Base-by-base conservation (phyloP, 495 filamentous ascomycete genomes). In the Geoglossum glabrum region DNA sequence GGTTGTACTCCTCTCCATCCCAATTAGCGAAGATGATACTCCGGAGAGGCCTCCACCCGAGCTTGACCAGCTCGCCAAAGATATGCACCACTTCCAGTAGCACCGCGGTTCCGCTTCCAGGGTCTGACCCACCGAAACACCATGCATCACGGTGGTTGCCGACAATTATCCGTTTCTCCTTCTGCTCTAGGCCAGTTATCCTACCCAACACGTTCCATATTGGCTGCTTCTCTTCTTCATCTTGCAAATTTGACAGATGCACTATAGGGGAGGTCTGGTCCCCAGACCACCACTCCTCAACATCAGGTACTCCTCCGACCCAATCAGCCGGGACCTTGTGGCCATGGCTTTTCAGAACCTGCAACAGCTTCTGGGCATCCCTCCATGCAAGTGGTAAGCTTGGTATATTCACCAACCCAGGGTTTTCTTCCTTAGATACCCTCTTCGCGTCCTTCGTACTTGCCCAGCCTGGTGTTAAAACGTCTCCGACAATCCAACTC, bases 71-170 rank as follows among this genome's bases (percentile, higher is more conserved):
- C 58, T 86, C 79, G 25, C 87, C 85, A 65, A 97, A 84, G 59
- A 94, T 80, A 38, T 83, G 79, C 10, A 87, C 77, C 47, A 97
- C 75, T 68, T 98, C 93, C 19, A 96, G 69, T 73, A 96, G 83
- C 27, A 95, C 77, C 13, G 92, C 93, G 0, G 90, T 95, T 15
- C 90, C 93, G 54, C 85, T 87, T 57, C 86, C 85, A 0, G 93
- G 86, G 61, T 89, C 84, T 1, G 79, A 79, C 56, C 87, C 87
- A 59, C 93, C 90, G 64, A 93, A 85, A 56, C 87, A 84, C 87
- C 86, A 96, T 8, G 88, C 82, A 66, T 98, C 92, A 21, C 92
- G 86, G 66, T 95, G 92, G 65, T 89, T 95, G 26, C 92, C 93
- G 57, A 98, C 76, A 56, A 94, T 85, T 64, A 98, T 82, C 52